Conservation (phyloP, 495 filamentous ascomycete species). For the Penicillium paxilli region DNA sequence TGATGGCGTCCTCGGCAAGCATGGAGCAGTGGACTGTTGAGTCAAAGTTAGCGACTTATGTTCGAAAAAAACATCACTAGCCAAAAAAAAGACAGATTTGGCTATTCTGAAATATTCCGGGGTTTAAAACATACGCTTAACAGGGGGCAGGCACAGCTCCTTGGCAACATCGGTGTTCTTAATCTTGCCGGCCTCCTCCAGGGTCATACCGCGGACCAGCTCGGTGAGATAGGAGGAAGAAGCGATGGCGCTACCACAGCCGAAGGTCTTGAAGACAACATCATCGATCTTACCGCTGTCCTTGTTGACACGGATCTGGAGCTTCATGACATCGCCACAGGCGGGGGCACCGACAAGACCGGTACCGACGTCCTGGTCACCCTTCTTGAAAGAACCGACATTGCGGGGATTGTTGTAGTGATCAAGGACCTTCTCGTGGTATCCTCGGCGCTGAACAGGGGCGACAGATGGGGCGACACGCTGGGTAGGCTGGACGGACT, state of each 20-base stretch:
- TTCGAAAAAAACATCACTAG: neutral
- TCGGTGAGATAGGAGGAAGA: conserved; percentile 89
- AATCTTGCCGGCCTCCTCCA: conserved; percentile 87
- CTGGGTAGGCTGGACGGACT: conserved; percentile 34
- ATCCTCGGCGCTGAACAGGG: conserved; percentile 43
- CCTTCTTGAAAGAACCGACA: conserved; percentile 89
- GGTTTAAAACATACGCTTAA: conserved; percentile 69
- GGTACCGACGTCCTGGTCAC: conserved; percentile 86
- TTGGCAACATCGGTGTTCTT: conserved; percentile 97
- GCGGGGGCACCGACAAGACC: conserved; percentile 92
- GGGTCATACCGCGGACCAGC: conserved; percentile 90
- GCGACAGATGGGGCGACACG: conserved; percentile 28
- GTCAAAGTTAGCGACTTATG: conserved; percentile 12
- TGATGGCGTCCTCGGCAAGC: conserved; percentile 99
- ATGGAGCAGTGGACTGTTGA: conserved; percentile 93
- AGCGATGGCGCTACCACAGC: conserved; percentile 94
- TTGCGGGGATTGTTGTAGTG: conserved; percentile 94
- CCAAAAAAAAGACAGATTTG: no score
- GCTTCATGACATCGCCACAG: conserved; percentile 96
- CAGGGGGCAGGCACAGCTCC: conserved; percentile 94
- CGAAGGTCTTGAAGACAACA: conserved; percentile 98
- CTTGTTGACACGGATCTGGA: conserved; percentile 96
- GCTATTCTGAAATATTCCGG: no score
- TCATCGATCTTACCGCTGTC: conserved; percentile 86
- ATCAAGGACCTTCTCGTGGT: conserved; percentile 80